phyloP scores from a whole-genome alignment of 202 grass and related monocot species.

The Saccharum hybrid region DNA sequence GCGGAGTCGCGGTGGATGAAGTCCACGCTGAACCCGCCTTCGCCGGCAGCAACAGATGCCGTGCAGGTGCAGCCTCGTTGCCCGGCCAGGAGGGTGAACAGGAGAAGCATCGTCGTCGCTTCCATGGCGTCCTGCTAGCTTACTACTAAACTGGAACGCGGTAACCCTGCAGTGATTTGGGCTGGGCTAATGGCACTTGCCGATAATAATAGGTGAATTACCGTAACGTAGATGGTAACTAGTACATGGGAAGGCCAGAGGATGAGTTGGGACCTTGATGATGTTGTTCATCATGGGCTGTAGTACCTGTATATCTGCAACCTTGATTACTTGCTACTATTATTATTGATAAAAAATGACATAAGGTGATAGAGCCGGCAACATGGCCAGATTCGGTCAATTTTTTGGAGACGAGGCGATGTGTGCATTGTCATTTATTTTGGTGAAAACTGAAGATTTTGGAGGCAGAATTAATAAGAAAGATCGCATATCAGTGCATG shows the following conservation, averaged over 20 bases:
- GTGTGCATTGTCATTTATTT: not conserved
- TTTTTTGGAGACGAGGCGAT: not conserved
- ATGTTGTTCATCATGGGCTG: not conserved
- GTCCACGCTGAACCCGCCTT: slow-evolving; percentile 57
- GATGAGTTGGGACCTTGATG: not conserved
- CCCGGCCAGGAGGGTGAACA: not conserved
- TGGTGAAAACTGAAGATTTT: not conserved
- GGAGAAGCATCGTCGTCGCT: not conserved
- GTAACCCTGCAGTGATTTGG: not conserved
- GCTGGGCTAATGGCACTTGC: not conserved
- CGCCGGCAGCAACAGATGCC: not conserved
- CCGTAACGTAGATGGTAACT: slow-evolving; percentile 19
- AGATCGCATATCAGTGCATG: not conserved
- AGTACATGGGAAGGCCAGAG: not conserved
- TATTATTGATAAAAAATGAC: not conserved
- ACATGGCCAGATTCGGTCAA: not conserved
- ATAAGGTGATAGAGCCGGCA: not conserved
- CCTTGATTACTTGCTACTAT: not conserved
- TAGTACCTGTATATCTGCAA: not conserved
- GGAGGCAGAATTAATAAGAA: not conserved
- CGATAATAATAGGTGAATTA: slow-evolving; percentile 28
- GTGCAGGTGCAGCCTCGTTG: not conserved
- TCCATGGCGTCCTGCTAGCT: slow-evolving; percentile 29
- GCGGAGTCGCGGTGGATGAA: slow-evolving; percentile 71
- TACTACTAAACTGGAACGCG: not conserved